Conservation (phyloP, 805 yeast genomes). For the Candida dendrica region DNA sequence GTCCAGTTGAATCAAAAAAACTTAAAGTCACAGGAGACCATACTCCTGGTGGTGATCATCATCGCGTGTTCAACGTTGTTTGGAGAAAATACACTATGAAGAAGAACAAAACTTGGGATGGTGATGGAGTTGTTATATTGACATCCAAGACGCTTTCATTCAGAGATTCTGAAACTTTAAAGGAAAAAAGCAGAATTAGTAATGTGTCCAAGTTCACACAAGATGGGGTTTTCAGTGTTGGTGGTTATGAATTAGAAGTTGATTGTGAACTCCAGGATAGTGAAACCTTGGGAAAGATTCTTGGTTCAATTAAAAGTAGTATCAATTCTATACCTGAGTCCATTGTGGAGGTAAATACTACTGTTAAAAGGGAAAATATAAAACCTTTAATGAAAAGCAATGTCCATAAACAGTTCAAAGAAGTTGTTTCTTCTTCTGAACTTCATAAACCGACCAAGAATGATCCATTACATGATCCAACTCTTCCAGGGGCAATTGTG, state of each 20-base stretch:
- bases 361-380: conserved; percentile 5
- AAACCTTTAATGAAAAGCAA: conserved; percentile 10
- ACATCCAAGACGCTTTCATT: conserved; percentile 20
- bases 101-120: conserved; percentile 92
- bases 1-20: neutral
- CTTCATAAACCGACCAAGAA: conserved; percentile 5
- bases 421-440: conserved; percentile 15
- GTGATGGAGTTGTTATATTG: conserved; percentile 64
- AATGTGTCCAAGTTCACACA: conserved; percentile 17
- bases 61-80: conserved; percentile 8
- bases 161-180: conserved; percentile 23
- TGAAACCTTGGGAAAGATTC: conserved; percentile 14
- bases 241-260: conserved; percentile 55
- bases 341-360: conserved; percentile 6
- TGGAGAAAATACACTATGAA: conserved; percentile 61
- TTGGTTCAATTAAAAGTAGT: conserved; percentile 6
- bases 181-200: conserved; percentile 16
- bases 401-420: conserved; percentile 19
- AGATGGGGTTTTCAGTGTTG: conserved; percentile 41
- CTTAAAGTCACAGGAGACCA: neutral
- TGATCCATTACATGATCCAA: conserved; percentile 34
- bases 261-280: conserved; percentile 36
- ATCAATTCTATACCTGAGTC: neutral
- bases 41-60: neutral
- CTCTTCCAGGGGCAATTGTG: conserved; percentile 29